Base-by-base conservation (phyloP, 176 grass and related monocot genomes). In the Tuctoria greenei region DNA sequence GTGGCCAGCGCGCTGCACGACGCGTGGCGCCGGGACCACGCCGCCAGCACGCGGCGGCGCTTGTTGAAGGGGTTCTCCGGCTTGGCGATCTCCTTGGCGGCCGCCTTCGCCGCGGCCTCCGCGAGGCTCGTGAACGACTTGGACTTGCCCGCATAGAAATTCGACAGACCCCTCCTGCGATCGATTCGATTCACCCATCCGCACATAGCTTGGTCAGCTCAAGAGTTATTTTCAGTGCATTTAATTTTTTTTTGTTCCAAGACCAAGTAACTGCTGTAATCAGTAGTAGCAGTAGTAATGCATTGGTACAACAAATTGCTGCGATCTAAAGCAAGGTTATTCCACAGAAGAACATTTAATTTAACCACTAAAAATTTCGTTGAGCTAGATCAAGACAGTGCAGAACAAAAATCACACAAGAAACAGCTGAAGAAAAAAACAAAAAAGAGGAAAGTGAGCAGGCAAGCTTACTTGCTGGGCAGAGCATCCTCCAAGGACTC, bases 1-100 rank as follows among this genome's bases (percentile, higher is more conserved):
- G 88, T 83, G 55, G 69, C 68, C n/a, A 95, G 88, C 41, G 88
- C 81, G 42, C 79, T 81, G 83, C 88, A 95, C 27, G 93, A 92
- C 34, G 90, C 87, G 14, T 75, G 63, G 11, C 89, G 76, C 44
- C 80, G 68, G 4, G 84, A 85, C 79, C 82, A 91, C 2, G 86
- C 83, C 3, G 77, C 80, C 16, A 88, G 76, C 24, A 93, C 52
- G 36, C 90, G 87, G 9, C 90, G 81, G 12, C 90, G 81, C 73
- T 97, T 97, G 85, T 97, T 97, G 79, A 97, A 93, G 1, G 90
- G 90, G 72, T 93, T 97, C 81, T 97, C 93, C 23, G 90, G 93
- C 82, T 97, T 97, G 17, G 86, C 72, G 55, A 97, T 86, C 69
- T 93, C 93, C 72, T 78, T 86, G 13, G 85, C 82, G 0, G 60